Evolutionary conservation across 345 rosid species (phyloP).

Genomic region (Rhizophora apiculata): DNA sequence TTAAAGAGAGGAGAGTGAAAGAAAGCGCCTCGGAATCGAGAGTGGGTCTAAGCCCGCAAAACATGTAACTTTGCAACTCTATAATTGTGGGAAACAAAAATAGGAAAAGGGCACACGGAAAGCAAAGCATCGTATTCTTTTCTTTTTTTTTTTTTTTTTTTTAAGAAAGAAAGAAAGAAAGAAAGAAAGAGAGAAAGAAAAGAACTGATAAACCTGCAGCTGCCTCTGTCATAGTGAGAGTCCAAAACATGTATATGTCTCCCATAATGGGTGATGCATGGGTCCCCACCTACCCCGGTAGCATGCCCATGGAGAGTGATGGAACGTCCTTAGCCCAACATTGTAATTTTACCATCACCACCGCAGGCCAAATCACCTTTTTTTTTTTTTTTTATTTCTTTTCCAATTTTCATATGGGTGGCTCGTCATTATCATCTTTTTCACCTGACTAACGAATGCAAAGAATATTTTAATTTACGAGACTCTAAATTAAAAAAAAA

Average conservation of each 20-base stretch:
- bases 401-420: neutral
- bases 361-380: neutral
- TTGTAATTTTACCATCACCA: neutral
- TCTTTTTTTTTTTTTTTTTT: no score
- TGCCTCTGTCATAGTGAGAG: conserved; percentile 23
- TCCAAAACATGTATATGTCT: conserved; percentile 37
- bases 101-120: conserved; percentile 20
- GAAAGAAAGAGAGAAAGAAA: neutral
- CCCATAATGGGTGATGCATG: conserved; percentile 55
- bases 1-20: neutral
- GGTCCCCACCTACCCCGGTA: conserved; percentile 42
- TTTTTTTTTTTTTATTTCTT: neutral
- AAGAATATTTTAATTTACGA: no score
- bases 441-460: no score
- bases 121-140: conserved; percentile 37
- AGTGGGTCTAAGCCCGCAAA: conserved; percentile 16
- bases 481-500: no score
- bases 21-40: neutral
- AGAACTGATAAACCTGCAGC: neutral
- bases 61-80: neutral
- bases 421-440: no score
- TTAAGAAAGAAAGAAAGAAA: neutral
- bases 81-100: neutral
- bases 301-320: conserved; percentile 16
- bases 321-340: conserved; percentile 6